Base-by-base conservation (phyloP, 768 basidiomycete genomes). In the Suillus sp. region DNA sequence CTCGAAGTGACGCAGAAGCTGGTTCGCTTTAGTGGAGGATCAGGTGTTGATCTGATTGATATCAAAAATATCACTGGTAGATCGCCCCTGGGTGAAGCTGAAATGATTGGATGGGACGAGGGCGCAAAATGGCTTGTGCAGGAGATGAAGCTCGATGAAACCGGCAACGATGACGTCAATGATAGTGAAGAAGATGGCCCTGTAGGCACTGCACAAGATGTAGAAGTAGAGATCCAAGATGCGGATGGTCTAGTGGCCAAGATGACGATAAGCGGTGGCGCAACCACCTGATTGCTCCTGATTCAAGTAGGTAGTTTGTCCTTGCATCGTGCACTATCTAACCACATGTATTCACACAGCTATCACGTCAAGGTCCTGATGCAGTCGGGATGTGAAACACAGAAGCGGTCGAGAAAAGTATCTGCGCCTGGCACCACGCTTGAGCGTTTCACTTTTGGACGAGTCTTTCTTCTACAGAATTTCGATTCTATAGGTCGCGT, bases 71-170 rank as follows among this genome's bases (percentile, higher is more conserved):
- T 72, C 1, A 87, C 86, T 3, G 92, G 92, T 2, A 82, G 83
- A 58, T 88, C 92, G 34, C 86, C 93, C n/a, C 81, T 95, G 0
- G 89, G 83, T 18, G 92, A 93, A 74, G 94, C 91, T 0, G 93
- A 94, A 74, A 80, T 86, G 50, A 86, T 83, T 3, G 90, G 85
- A 1, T 92, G 91, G 88, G 87, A 93, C 20, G 93, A 95, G 66
- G 93, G 92, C 27, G 89, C 93, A 18, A 84, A 83, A 69, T 93
- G 90, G 88, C 80, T 94, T 51, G 92, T 92, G 0, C 83, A 87
- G 70, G 83, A 90, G 75, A 95, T 95, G 90, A 84, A 85, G 59
- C 80, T 95, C 3, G 88, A 88, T 27, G 83, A 77, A 45, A 76
- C 69, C 48, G 74, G 77, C 55, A 74, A 34, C 0, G 2, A 75